phyloP scores from a whole-genome alignment of 805 yeast species.

The Saccharomyces kudriavzevii region DNA sequence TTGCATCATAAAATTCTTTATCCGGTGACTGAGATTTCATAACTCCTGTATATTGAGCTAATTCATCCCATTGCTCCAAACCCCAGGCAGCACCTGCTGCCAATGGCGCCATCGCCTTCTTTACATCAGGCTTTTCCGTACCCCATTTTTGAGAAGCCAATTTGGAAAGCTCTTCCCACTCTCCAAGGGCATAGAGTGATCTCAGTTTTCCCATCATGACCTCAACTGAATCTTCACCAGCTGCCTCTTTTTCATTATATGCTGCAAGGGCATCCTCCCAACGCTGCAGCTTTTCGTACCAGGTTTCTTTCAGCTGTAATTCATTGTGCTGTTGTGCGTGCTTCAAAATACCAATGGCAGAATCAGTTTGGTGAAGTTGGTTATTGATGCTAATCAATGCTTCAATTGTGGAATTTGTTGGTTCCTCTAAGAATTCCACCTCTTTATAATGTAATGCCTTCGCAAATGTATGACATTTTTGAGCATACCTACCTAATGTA shows the following conservation, averaged over 20 bases:
- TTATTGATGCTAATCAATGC: slow-evolving; percentile 87
- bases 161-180: slow-evolving; percentile 88
- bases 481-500: slow-evolving; percentile 86
- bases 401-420: slow-evolving; percentile 85
- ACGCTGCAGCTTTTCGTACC: slow-evolving; percentile 94
- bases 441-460: slow-evolving; percentile 95
- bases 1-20: slow-evolving; percentile 88
- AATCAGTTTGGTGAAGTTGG: slow-evolving; percentile 92
- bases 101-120: slow-evolving; percentile 83
- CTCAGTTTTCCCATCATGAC: slow-evolving; percentile 97
- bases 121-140: slow-evolving; percentile 58
- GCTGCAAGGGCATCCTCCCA: slow-evolving; percentile 98
- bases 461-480: slow-evolving; percentile 93
- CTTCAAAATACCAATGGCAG: slow-evolving; percentile 92
- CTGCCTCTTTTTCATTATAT: slow-evolving; percentile 66
- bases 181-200: slow-evolving; percentile 96
- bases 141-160: slow-evolving; percentile 84
- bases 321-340: slow-evolving; percentile 90
- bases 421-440: slow-evolving; percentile 87
- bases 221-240: slow-evolving; percentile 58
- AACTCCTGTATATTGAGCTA: slow-evolving; percentile 83
- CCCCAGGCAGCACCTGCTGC: slow-evolving; percentile 99
- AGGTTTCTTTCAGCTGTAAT: slow-evolving; percentile 86
- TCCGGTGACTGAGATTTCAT: slow-evolving; percentile 93
- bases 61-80: slow-evolving; percentile 89